phyloP scores from a whole-genome alignment of 257 asterid species.

The Salvia miltiorrhiza region DNA sequence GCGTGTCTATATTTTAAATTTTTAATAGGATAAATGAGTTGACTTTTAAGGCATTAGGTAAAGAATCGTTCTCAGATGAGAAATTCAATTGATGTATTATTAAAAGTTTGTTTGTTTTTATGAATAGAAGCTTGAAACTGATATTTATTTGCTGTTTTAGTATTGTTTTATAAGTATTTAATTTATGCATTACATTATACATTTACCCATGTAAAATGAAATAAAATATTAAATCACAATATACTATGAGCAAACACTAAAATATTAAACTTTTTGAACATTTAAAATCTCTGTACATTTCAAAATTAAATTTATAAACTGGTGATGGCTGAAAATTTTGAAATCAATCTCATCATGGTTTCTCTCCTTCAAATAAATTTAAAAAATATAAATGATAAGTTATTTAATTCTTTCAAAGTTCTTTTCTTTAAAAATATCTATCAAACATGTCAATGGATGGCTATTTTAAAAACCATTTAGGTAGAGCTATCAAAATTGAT shows the following conservation, averaged over 20 bases:
- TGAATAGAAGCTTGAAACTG: not conserved
- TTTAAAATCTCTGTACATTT: too few relatives aligned
- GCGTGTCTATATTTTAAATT: not conserved
- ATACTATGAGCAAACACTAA: not conserved
- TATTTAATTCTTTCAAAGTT: too few relatives aligned
- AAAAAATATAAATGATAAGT: too few relatives aligned
- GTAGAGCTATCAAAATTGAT: not conserved
- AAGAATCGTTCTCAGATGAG: not conserved
- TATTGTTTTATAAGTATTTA: not conserved
- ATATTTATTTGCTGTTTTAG: not conserved
- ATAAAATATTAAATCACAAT: not conserved
- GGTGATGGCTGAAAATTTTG: not conserved
- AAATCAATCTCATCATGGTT: not conserved
- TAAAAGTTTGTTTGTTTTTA: too few relatives aligned
- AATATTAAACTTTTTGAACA: not conserved
- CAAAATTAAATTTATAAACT: not conserved
- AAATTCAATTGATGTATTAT: not conserved
- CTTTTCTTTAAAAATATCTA: not conserved
- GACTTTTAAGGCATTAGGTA: not conserved
- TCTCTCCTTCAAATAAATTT: not conserved
- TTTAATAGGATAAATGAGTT: not conserved
- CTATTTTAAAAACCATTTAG: not conserved
- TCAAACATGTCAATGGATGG: conserved; percentile 6
- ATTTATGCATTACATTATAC: not conserved
- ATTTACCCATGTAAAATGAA: not conserved